Conservation (phyloP, 805 yeast species). For the Cyberlindnera nakhonratchasimensis region DNA sequence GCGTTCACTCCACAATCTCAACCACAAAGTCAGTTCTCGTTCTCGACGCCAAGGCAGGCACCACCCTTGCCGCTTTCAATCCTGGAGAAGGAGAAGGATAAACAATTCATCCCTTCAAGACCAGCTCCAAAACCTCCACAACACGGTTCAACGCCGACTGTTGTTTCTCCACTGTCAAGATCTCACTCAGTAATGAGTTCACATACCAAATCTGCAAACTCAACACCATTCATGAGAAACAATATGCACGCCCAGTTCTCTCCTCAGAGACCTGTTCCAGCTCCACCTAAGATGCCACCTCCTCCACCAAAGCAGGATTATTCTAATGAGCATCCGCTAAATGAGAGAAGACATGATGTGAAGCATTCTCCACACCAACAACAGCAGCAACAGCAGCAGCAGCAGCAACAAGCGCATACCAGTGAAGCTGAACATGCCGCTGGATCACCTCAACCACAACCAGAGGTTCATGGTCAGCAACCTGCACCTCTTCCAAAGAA, state of each 20-base stretch:
- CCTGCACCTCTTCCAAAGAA: conserved; percentile 35
- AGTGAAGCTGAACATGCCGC: neutral
- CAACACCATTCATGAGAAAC: conserved; percentile 19
- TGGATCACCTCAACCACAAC: conserved; percentile 3
- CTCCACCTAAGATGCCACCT: conserved; percentile 29
- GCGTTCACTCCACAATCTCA: conserved; percentile 25
- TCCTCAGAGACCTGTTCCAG: conserved; percentile 26
- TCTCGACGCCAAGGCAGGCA: conserved; percentile 29
- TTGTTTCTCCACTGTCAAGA: conserved; percentile 30
- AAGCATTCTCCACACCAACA: conserved; percentile 9
- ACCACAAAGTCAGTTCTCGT: conserved; percentile 18
- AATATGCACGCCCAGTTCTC: conserved; percentile 17
- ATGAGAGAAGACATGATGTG: conserved; percentile 13
- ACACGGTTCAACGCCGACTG: conserved; percentile 21
- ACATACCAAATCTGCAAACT: conserved; percentile 18
- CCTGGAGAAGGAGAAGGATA: conserved; percentile 26
- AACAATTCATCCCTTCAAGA: conserved; percentile 57
- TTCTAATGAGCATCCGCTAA: conserved; percentile 17
- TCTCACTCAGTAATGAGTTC: conserved; percentile 16
- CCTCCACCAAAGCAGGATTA: conserved; percentile 24
- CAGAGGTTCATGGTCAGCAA: neutral
- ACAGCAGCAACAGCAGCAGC: too few relatives aligned
- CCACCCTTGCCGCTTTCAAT: conserved; percentile 22
- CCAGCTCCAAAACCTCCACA: conserved; percentile 65
- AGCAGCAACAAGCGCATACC: neutral